These are phyloP conservation scores for Penicillium thymicola DNA, from an alignment of 2,329 filamentous ascomycete genomes.

Conservation along the genomic window DNA sequence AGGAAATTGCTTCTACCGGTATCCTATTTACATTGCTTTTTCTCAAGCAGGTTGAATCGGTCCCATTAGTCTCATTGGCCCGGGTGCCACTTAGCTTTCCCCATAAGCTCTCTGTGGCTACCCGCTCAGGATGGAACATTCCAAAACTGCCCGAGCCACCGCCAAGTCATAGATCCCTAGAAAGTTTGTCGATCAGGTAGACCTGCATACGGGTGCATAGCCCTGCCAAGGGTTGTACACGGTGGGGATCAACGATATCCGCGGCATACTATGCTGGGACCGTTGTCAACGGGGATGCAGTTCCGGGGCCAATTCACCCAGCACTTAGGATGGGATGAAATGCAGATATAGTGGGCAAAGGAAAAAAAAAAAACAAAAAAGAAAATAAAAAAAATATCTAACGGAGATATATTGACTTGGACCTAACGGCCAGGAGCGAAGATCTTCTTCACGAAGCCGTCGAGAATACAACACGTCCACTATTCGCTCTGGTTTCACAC, in stretches of 20 bases:
- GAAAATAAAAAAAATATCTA: neutral
- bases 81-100: slow-evolving; percentile 15
- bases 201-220: neutral
- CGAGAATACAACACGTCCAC: neutral
- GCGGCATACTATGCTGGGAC: neutral
- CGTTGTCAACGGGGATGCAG: slow-evolving; percentile 5
- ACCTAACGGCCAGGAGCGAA: neutral
- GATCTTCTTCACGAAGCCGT: neutral
- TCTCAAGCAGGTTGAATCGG: slow-evolving; percentile 9
- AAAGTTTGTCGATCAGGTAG: slow-evolving; percentile 7
- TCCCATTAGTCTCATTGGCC: slow-evolving; percentile 8
- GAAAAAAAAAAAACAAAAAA: neutral
- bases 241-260: neutral
- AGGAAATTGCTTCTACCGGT: neutral
- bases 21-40: slow-evolving; percentile 11
- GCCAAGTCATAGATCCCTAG: neutral
- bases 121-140: slow-evolving; percentile 27
- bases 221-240: slow-evolving; percentile 13
- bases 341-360: neutral
- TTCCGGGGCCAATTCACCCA: slow-evolving; percentile 1
- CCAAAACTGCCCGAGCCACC: slow-evolving; percentile 18
- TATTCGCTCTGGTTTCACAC: slow-evolving; percentile 4
- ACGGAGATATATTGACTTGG: neutral
- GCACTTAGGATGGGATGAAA: neutral
- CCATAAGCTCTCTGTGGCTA: slow-evolving; percentile 30